These are phyloP conservation scores for Gynochthodes officinalis DNA, from an alignment of 257 asterid genomes.

Conservation along the genomic window DNA sequence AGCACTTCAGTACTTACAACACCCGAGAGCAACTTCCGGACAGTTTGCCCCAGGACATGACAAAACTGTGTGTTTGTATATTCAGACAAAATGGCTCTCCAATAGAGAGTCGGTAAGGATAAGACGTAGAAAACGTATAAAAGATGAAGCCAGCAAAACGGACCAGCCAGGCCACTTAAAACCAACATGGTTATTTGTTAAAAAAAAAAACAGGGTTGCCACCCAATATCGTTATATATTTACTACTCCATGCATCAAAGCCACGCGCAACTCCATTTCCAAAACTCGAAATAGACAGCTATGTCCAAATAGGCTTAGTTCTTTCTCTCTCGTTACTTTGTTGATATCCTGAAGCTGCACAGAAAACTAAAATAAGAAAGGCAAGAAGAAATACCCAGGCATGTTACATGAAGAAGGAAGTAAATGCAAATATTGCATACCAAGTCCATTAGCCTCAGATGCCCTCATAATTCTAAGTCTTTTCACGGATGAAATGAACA, in stretches of 20 bases:
- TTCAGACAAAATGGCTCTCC: conserved; percentile 31
- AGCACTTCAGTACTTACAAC: conserved; percentile 43
- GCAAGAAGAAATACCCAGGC: background rate
- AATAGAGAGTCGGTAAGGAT: conserved; percentile 24
- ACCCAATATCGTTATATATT: conserved; percentile 23
- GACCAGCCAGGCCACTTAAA: conserved; percentile 25
- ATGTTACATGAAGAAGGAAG: background rate
- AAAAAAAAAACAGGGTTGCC: conserved; percentile 13
- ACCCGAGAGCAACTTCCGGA: conserved; percentile 32
- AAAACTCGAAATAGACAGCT: conserved; percentile 6
- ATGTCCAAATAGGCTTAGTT: conserved; percentile 29
- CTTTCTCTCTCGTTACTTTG: conserved; percentile 35
- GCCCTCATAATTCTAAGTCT: conserved; percentile 77
- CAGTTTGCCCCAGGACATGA: conserved; percentile 28
- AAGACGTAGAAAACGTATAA: conserved; percentile 17
- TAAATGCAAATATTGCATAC: conserved; percentile 25
- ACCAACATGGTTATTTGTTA: conserved; percentile 1
- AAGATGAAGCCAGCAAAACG: conserved; percentile 28
- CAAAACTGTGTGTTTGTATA: conserved; percentile 24
- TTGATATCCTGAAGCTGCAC: conserved; percentile 49
- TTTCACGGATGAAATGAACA: conserved; percentile 70
- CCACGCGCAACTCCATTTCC: conserved; percentile 11
- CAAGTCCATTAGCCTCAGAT: conserved; percentile 70
- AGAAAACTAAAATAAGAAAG: conserved; percentile 4
- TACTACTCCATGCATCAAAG: conserved; percentile 23